Evolutionary conservation across 2,329 filamentous ascomycete species (phyloP), one percentile per base, ranked within the genome.

Genomic region (Aureobasidium sp.): DNA sequence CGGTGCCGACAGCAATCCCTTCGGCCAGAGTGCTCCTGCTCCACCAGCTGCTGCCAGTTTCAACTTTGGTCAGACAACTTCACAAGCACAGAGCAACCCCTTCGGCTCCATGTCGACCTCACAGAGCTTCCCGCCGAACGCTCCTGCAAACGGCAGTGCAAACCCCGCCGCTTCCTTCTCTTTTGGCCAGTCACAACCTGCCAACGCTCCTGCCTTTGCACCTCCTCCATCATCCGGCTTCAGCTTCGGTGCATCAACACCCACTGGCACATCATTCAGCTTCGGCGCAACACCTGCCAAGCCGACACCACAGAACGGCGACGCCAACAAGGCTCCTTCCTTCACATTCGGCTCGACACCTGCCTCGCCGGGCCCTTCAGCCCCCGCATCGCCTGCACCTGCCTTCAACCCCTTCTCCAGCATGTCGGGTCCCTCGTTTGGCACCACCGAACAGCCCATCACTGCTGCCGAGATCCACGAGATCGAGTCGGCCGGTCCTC

Each of bases 401-500:
- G 21, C 36, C 4, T 54, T 55, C 30, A 42, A 37, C 25, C 29
- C 37, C 25, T 53, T 55, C 50, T 21, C 44, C 3, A 27, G 10
- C 57, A 59, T 59, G 57, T 59, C 57, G 37, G 36, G 21, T 3
- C 25, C 34, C 45, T 49, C 44, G 16, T 41, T 49, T 34, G 45
- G 57, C 27, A n/a, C 15, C 9, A 13, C 47, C n/a, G 48, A 54
- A 25, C 30, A 45, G 29, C 29, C 39, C 13, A 47, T 63, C 29
- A 61, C 50, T 30, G 63, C 62, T 27, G 44, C 61, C 15, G 63
- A 65, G 48, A 61, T 62, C n/a, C 34, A 49, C 3, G 63, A 65
- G 37, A 55, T 65, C 10, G 62, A 65, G 27, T 21, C 49, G 6
- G 58, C 63, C 6, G 63, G 61, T 6, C 61, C 61, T 5, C 42